These are phyloP conservation scores for Candida parachauliodes DNA, from an alignment of 805 yeast genomes.

Conservation along the genomic window DNA sequence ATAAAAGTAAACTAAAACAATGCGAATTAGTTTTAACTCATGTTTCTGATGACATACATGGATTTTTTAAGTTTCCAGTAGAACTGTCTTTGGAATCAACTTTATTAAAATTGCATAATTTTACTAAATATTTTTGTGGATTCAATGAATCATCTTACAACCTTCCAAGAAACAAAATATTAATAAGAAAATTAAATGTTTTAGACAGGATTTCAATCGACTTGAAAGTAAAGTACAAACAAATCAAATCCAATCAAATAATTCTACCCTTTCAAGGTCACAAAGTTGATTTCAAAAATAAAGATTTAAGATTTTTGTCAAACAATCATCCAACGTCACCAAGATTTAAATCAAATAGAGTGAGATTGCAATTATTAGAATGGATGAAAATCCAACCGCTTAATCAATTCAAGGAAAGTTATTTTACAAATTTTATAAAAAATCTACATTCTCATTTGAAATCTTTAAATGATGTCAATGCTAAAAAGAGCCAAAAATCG, in stretches of 20 bases:
- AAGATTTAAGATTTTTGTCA: conserved; percentile 31
- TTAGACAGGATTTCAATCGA: conserved; percentile 11
- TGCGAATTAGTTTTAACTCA: conserved; percentile 18
- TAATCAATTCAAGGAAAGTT: conserved; percentile 20
- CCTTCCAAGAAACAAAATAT: conserved; percentile 7
- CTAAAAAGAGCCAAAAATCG: conserved; percentile 14
- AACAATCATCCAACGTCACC: conserved; percentile 13
- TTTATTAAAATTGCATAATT: conserved; percentile 9
- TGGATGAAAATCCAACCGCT: conserved; percentile 40
- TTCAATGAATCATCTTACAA: conserved; percentile 6
- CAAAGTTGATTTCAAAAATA: conserved; percentile 31
- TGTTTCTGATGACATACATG: conserved; percentile 18
- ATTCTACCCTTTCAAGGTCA: conserved; percentile 20
- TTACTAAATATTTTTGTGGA: conserved; percentile 14
- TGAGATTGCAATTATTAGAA: conserved; percentile 27
- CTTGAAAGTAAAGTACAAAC: conserved; percentile 6
- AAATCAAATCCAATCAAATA: conserved; percentile 5
- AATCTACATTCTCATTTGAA: conserved; percentile 16
- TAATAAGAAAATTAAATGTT: conserved; percentile 13
- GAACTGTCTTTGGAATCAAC: conserved; percentile 5
- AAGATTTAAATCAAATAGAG: conserved; percentile 17
- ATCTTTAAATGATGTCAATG: conserved; percentile 13
- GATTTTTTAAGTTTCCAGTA: conserved; percentile 14
- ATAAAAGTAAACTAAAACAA: conserved; percentile 1
- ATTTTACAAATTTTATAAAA: conserved; percentile 16